Evolutionary conservation across 805 yeast species (phyloP).

Genomic region (Yamadazyma laniorum): DNA sequence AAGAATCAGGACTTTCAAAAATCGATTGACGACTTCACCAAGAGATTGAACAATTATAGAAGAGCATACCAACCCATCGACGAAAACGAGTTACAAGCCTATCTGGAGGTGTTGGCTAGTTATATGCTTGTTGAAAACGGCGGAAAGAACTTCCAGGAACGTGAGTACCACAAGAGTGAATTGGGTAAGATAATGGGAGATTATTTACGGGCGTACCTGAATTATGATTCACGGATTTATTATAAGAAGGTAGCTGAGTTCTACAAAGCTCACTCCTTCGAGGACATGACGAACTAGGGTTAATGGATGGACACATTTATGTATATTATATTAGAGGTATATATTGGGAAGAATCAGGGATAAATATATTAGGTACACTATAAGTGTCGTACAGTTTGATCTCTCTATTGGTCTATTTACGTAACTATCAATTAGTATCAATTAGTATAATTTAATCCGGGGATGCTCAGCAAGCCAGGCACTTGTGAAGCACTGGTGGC

Average conservation of each 20-base stretch:
- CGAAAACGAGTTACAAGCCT: slow-evolving; percentile 21
- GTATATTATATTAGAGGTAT: neutral
- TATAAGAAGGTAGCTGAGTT: slow-evolving; percentile 26
- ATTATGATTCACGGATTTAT: slow-evolving; percentile 23
- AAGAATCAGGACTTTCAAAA: slow-evolving; percentile 46
- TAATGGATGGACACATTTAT: no score
- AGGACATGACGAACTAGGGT: no score
- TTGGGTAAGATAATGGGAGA: slow-evolving; percentile 10
- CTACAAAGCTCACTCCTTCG: slow-evolving; percentile 6
- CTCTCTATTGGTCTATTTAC: no score
- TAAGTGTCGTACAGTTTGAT: no score
- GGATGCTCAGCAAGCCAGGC: slow-evolving; percentile 17
- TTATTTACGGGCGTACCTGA: slow-evolving; percentile 17
- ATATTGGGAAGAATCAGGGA: no score
- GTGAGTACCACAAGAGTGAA: slow-evolving; percentile 10
- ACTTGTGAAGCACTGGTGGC: slow-evolving; percentile 9
- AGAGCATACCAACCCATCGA: slow-evolving; percentile 32
- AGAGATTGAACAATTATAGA: slow-evolving; percentile 53
- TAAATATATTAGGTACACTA: no score
- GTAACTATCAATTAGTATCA: no score
- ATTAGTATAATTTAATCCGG: slow-evolving; percentile 18
- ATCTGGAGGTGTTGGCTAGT: slow-evolving; percentile 15
- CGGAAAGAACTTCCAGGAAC: slow-evolving; percentile 19
- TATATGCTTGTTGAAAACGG: slow-evolving; percentile 28
- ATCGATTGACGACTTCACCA: slow-evolving; percentile 60